Evolutionary conservation across 768 basidiomycete species (phyloP), one percentile per base, ranked within the genome.

Genomic region (Leucosporidium yakuticum): DNA sequence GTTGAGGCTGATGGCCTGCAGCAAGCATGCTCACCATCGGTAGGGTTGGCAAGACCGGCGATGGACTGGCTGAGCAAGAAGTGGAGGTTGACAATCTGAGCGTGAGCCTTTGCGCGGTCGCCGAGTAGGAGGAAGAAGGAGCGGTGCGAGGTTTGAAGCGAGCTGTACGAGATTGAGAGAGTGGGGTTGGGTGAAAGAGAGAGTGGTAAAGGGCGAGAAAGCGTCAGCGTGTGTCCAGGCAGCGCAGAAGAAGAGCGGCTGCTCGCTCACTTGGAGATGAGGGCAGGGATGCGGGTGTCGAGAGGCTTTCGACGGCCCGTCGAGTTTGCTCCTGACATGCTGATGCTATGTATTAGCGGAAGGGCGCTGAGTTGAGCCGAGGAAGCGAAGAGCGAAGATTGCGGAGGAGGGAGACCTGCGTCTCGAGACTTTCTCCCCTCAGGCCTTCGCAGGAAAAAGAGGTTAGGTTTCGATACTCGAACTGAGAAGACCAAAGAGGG

Each of bases 61-160:
- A 69, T 58, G 12, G 68, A 60, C 81, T 97, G 94, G 0, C 92
- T 92, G 23, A 99, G 85, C 56, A 99, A 78, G 79, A 90, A 98
- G 79, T 99, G 95, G 34, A 99, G 82, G 78, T 98, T 98, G 63
- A 97, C 94, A 60, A 95, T 85, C 86, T 92, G 67, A 2, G 88
- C 88, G 83, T 98, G 96, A 75, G 95, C 91, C 76, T 90, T 84
- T 11, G 88, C 89, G 78, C 87, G 89, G 82, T 98, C 94, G 47
- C 96, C 96, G 23, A 98, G 92, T 54, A 98, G 84, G 48, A 97
- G 90, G 78, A 98, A 88, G 82, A 99, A 97, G 2, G 90, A 93
- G 48, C 96, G 83, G 74, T 97, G 88, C 74, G 56, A 61, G 19
- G 66, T 70, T 32, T 67, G 59, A 3, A 73, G 61, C 19, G 60